Evolutionary conservation across 1,284 basidiomycete genomes (phyloP), one percentile per base, ranked within the genome.

Genomic region (Ustilago hordei): DNA sequence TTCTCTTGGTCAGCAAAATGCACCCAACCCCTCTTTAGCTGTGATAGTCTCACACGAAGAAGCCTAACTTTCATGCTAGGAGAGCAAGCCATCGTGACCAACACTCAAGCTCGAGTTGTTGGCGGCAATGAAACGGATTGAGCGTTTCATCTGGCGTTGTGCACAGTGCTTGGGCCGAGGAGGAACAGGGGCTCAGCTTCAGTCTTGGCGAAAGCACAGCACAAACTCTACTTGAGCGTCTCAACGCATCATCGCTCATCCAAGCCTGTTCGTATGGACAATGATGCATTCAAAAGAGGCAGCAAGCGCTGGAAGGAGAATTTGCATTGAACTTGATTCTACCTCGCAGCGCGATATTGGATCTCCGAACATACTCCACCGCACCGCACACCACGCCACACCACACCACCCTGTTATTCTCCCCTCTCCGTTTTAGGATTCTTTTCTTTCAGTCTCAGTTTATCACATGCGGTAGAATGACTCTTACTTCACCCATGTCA

Each of bases 261-360:
- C 48, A 28, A 32, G 1, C 9, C 9, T 19, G 4, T 31, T 8
- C 23, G 48, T 13, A 50, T 34, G 48, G 48, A 50, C 48, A 50
- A 50, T 31, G 48, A 15, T 32, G 48, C 31, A 50, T 32, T 17
- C 31, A 45, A 19, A n/a, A 15, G 43, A 19, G 43, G 43, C 31
- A 32, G 28, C 13, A 28, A 19, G 31, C 39, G 59, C 38, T 28
- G 38, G 52, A 28, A 52, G 34, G 59, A 61, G 34, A 48, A 53
- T 32, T 65, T 55, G 45, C 56, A 45, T 64, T 69, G 57, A 64
- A 54, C 57, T 56, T 53, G 57, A 69, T 60, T 69, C 67, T 69
- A 69, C 61, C 34, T 31, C 58, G 67, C 67, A 69, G 53, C n/a
- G 45, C 34, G 12, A 45, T 59, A 31, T 69, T 69, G 45, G 56